phyloP scores from a whole-genome alignment of 1,139 yeast genomes.

The Pichia sp. region DNA sequence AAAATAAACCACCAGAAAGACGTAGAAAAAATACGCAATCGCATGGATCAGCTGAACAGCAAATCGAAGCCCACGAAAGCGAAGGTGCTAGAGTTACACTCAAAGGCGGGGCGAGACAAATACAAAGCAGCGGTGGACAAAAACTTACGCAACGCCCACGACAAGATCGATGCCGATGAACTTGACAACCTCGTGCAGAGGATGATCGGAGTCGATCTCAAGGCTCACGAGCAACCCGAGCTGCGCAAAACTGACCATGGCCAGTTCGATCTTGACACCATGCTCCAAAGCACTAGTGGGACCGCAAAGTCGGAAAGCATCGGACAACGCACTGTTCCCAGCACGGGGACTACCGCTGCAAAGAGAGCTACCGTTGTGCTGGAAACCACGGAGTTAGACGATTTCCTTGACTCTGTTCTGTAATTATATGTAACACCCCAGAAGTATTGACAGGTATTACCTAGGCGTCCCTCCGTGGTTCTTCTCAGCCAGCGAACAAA shows the following conservation, averaged over 20 bases:
- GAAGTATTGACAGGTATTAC: too few species aligned
- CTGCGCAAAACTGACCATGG: neutral
- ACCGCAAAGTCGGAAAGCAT: neutral
- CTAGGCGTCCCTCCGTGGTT: neutral
- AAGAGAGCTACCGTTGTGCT: neutral
- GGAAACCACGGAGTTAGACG: slow-evolving; percentile 7
- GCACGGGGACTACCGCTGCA: neutral
- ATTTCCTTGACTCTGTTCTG: slow-evolving; percentile 13
- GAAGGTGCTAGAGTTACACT: slow-evolving; percentile 23
- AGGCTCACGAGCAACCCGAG: neutral
- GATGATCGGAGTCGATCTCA: slow-evolving; percentile 14
- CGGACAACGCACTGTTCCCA: too few species aligned
- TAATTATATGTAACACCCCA: neutral
- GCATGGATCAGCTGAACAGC: slow-evolving; percentile 20
- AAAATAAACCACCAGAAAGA: slow-evolving; percentile 21
- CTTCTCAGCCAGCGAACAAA: too few species aligned
- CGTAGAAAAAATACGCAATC: slow-evolving; percentile 12
- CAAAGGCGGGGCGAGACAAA: slow-evolving; percentile 20
- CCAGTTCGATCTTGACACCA: neutral
- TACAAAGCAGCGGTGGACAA: slow-evolving; percentile 20
- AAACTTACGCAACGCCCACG: slow-evolving; percentile 5
- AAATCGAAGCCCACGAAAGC: neutral
- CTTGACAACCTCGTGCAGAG: slow-evolving; percentile 23
- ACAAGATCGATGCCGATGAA: slow-evolving; percentile 17
- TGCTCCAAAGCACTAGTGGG: neutral